phyloP scores from a whole-genome alignment of 257 asterid species.

The Gentiana dahurica region DNA sequence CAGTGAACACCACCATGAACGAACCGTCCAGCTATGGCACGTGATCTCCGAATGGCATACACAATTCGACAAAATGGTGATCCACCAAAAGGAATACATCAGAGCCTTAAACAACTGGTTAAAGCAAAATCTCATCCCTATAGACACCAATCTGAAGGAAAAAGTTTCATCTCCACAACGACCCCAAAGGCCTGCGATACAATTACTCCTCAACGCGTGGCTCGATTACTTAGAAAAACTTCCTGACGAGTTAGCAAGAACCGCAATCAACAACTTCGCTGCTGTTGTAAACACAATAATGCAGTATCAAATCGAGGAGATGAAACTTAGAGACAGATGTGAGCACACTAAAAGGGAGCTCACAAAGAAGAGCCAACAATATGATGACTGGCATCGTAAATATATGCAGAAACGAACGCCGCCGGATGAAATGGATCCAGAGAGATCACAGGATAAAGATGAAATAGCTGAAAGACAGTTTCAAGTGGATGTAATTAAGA shows the following conservation, averaged over 20 bases:
- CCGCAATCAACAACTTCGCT: constrained; percentile 59
- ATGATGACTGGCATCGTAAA: constrained; percentile 65
- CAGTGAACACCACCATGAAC: constrained; percentile 77
- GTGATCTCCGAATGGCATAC: constrained; percentile 74
- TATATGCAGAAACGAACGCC: constrained; percentile 55
- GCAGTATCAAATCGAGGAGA: constrained; percentile 74
- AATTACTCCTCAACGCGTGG: constrained; percentile 58
- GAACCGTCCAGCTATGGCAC: constrained; percentile 63
- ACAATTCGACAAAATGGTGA: constrained; percentile 59
- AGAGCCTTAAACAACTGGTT: constrained; percentile 62
- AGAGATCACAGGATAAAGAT: constrained; percentile 27
- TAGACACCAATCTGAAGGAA: constrained; percentile 72
- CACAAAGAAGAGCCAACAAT: constrained; percentile 45
- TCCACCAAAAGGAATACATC: constrained; percentile 61
- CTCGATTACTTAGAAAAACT: constrained; percentile 58
- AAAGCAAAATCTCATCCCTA: constrained; percentile 71
- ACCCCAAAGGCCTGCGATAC: constrained; percentile 60
- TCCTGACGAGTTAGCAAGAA: constrained; percentile 73
- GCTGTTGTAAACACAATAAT: constrained; percentile 53
- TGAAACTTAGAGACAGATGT: constrained; percentile 56
- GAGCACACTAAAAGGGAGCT: constrained; percentile 65
- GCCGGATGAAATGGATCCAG: constrained; percentile 58
- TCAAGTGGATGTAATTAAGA: constrained; percentile 38
- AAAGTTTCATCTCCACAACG: constrained; percentile 72
- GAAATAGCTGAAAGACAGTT: constrained; percentile 40